Conservation (phyloP, 352 stramenopile genomes). For the Globisporangium splendens region DNA sequence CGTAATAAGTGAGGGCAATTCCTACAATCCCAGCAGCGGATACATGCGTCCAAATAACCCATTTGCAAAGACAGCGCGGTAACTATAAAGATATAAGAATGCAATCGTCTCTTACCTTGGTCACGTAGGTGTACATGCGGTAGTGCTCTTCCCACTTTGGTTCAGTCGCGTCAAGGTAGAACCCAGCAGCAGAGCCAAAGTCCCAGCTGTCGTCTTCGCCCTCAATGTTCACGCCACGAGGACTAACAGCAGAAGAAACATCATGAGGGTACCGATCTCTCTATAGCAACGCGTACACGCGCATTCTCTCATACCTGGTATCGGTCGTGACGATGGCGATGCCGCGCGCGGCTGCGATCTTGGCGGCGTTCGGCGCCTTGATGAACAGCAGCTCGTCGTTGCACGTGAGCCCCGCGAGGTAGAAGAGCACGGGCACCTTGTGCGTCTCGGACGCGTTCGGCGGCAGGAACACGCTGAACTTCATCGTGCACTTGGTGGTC, state of each 20-base stretch:
- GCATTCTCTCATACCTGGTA: slow-evolving; percentile 57
- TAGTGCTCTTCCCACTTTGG: slow-evolving; percentile 92
- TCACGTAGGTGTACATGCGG: slow-evolving; percentile 98
- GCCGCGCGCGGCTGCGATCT: slow-evolving; percentile 83
- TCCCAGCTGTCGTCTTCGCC: slow-evolving; percentile 96
- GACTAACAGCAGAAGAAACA: slow-evolving; percentile 32
- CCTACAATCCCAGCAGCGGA: slow-evolving; percentile 20
- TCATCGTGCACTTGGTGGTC: slow-evolving; percentile 86
- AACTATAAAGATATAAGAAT: too few species aligned
- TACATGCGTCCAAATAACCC: background rate
- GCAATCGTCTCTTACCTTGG: slow-evolving; percentile 32
- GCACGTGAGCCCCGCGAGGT: slow-evolving; percentile 96
- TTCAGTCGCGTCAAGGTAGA: slow-evolving; percentile 97
- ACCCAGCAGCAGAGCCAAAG: slow-evolving; percentile 95
- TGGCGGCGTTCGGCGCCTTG: slow-evolving; percentile 91
- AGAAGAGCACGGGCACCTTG: slow-evolving; percentile 92
- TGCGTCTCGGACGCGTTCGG: slow-evolving; percentile 46
- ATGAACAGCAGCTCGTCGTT: slow-evolving; percentile 95
- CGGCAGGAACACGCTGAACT: slow-evolving; percentile 89
- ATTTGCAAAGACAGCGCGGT: background rate
- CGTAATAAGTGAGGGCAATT: slow-evolving; percentile 90
- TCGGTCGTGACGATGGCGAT: slow-evolving; percentile 95
- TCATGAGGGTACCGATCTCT: background rate
- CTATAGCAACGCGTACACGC: too few species aligned
- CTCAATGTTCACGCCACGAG: slow-evolving; percentile 87